These are phyloP conservation scores for Xylaria acuta DNA, from an alignment of 495 filamentous ascomycete species.

Conservation along the genomic window DNA sequence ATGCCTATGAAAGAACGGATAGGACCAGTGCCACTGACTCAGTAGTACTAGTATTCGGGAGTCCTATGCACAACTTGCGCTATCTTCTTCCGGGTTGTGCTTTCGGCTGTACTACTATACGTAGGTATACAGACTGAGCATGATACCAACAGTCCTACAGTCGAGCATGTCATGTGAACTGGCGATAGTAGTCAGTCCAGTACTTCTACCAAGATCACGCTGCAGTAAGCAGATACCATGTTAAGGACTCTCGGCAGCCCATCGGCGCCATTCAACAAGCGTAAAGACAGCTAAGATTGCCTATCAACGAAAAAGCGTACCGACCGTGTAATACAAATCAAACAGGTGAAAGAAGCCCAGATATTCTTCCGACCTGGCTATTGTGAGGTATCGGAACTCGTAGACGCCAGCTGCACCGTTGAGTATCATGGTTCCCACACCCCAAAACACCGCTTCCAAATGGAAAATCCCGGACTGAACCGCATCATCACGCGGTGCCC, in stretches of 20 bases:
- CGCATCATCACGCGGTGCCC: background rate
- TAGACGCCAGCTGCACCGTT: conserved; percentile 14
- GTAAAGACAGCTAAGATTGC: background rate
- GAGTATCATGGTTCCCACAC: background rate
- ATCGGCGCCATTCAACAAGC: background rate
- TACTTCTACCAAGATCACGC: background rate
- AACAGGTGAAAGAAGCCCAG: background rate
- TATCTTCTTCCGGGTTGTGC: no score
- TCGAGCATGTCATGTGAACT: background rate
- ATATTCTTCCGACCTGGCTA: background rate
- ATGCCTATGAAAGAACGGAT: background rate
- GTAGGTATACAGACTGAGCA: background rate
- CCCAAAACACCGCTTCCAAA: conserved; percentile 1
- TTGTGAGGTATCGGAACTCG: conserved; percentile 8
- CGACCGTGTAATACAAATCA: background rate
- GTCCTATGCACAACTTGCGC: no score
- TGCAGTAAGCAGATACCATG: background rate
- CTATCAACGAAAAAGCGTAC: background rate
- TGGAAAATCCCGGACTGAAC: background rate
- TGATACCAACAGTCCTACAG: background rate
- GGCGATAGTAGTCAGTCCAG: background rate
- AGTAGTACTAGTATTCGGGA: background rate
- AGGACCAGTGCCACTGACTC: background rate
- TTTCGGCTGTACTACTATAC: background rate
- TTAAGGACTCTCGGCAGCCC: background rate